Percentiles rank a stretch among this genome's conserved stretches.
phyloP scores from a whole-genome alignment of 176 grass and related monocot species.

The maize (Zea mays) region Zm-B73-REFERENCE-NAM-5.0 NC_050097.1:31197501-31198000 shows the following conservation, averaged over 20 bases:
- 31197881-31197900: slow-evolving; percentile 3
- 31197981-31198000: not conserved
- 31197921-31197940: not conserved
- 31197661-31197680: slow-evolving; percentile 9
- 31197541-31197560: not conserved
- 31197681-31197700: slow-evolving; percentile 46
- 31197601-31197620: not conserved
- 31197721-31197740: slow-evolving; percentile 35
- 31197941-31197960: slow-evolving; percentile 1
- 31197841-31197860: slow-evolving; percentile 1
- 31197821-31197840: slow-evolving; percentile 2
- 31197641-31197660: slow-evolving; percentile 3
- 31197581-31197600: not conserved
- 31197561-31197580: not conserved
- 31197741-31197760: slow-evolving; percentile 43
- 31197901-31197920: not conserved
- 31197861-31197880: not conserved
- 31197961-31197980: slow-evolving; percentile 16
- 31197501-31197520: slow-evolving; percentile 30
- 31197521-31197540: slow-evolving; percentile 34
- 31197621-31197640: not conserved
- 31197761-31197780: slow-evolving; percentile 40
- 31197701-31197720: slow-evolving; percentile 49
- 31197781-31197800: slow-evolving; percentile 48
- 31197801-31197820: slow-evolving; percentile 45